Evolutionary conservation across 2,329 filamentous ascomycete species (phyloP), one percentile per base, ranked within the genome.

Genomic region (Cladobotryum protrusum): DNA sequence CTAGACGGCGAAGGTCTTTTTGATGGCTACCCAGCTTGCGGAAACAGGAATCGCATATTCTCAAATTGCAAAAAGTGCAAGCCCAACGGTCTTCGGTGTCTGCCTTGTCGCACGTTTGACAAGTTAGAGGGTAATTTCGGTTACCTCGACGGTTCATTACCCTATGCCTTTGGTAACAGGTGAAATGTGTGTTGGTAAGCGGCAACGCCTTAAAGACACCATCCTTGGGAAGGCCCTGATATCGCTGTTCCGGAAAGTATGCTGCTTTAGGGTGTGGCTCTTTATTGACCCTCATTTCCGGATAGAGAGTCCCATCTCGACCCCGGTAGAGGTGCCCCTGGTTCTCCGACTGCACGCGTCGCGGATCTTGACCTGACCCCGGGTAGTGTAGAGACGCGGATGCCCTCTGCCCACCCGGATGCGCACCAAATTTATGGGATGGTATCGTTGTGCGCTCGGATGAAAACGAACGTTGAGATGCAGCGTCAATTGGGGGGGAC

Each of bases 21-120:
- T 68, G 65, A 43, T 71, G 66, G 19, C 59, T 59, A 20, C 68
- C 65, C 48, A 82, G 61, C 18, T 65, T 59, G 12, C 66, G 70
- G 36, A 67, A 60, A 56, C 79, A 82, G 2, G 64, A 54, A 32
- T 69, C 67, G 61, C 79, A 82, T 50, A 81, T 70, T 46, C 77
- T 72, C 43, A 81, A 57, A 52, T 71, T 67, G 62, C 77, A 81
- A 61, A 73, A 77, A 13, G 64, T 63, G 59, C 77, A 81, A 17
- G 67, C 67, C 63, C 66, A 74, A 34, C 77, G 72, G 54, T 71
- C 63, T 41, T 71, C 68, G 6, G 60, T 57, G 50, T 79, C 75
- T 45, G 67, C 65, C 50, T 66, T 67, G 47, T 69, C 68, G 61
- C 79, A 82, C 3, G 73, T 69, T 61, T 79, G 75, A 60, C 79